Conservation (phyloP, 208 protist species). For the Acanthamoeba comandoni region DNA sequence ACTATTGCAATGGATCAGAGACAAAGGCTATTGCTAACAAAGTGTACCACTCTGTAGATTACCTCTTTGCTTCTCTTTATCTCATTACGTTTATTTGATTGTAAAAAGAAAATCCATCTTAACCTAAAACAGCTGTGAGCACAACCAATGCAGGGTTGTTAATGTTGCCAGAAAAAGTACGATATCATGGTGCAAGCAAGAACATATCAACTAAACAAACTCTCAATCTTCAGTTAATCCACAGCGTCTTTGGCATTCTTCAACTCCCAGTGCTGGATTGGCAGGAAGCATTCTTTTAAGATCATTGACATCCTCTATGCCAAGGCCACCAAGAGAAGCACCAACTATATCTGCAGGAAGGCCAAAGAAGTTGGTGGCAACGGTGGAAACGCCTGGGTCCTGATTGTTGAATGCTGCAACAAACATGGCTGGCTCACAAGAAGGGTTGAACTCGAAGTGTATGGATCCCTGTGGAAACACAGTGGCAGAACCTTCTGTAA, state of each 20-base stretch:
- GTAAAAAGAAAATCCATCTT: no score
- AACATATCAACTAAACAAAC: not conserved
- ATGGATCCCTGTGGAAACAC: slow-evolving; percentile 64
- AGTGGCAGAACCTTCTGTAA: slow-evolving; percentile 22
- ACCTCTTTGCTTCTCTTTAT: no score
- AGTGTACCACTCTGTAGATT: no score
- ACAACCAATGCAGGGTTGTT: no score
- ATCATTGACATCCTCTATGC: slow-evolving; percentile 35
- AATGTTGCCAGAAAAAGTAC: no score
- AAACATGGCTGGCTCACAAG: slow-evolving; percentile 39
- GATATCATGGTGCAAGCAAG: no score
- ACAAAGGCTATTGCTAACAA: no score
- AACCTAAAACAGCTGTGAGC: no score
- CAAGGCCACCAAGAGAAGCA: slow-evolving; percentile 15
- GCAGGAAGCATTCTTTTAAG: not conserved
- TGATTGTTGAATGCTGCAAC: slow-evolving; percentile 63
- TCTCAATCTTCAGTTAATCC: slow-evolving; percentile 11
- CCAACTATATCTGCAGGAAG: slow-evolving; percentile 51
- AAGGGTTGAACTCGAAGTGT: slow-evolving; percentile 56
- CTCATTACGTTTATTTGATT: no score
- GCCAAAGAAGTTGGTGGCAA: slow-evolving; percentile 59
- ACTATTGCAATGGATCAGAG: no score
- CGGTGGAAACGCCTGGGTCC: slow-evolving; percentile 48
- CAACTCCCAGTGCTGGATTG: slow-evolving; percentile 20
- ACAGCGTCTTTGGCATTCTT: slow-evolving; percentile 46